Conservation (phyloP, 768 basidiomycete species). For the Neoboletus brunneissimus region DNA sequence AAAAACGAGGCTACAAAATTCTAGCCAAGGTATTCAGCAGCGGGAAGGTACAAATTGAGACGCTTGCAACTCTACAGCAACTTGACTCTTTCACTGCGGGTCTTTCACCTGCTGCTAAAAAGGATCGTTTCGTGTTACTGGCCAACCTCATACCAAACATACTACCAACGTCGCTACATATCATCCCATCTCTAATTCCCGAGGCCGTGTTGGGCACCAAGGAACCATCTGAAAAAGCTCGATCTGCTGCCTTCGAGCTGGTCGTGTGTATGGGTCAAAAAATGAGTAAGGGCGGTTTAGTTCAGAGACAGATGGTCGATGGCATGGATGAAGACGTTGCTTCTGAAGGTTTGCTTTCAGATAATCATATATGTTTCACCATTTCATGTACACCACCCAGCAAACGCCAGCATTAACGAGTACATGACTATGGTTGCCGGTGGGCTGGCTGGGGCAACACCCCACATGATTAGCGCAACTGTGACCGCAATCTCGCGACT, state of each 20-base stretch:
- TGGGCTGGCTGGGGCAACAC: slow-evolving; percentile 87
- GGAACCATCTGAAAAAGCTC: slow-evolving; percentile 91
- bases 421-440: slow-evolving; percentile 97
- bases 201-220: slow-evolving; percentile 96
- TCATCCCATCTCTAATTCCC: slow-evolving; percentile 86
- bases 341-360: slow-evolving; percentile 35
- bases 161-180: slow-evolving; percentile 68
- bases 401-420: slow-evolving; percentile 78
- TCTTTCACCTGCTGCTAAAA: slow-evolving; percentile 82
- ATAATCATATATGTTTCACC: neutral
- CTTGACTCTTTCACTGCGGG: slow-evolving; percentile 64
- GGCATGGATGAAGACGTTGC: slow-evolving; percentile 76
- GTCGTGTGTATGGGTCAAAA: slow-evolving; percentile 90
- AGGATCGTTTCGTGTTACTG: slow-evolving; percentile 85
- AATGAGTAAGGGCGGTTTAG: slow-evolving; percentile 84
- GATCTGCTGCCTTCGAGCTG: slow-evolving; percentile 85
- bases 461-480: slow-evolving; percentile 98
- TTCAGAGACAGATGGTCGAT: slow-evolving; percentile 72
- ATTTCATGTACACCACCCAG: slow-evolving; percentile 33
- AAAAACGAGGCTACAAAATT: slow-evolving; percentile 94
- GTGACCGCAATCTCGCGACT: slow-evolving; percentile 92
- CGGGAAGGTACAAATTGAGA: slow-evolving; percentile 52
- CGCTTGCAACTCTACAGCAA: slow-evolving; percentile 57
- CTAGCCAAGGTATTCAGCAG: slow-evolving; percentile 71
- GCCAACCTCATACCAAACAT: slow-evolving; percentile 64